Percentiles rank a stretch among this genome's conserved stretches.
These are phyloP conservation scores for Euphorbia tirucalli DNA, from an alignment of 345 rosid species.

Conservation along the genomic window DNA sequence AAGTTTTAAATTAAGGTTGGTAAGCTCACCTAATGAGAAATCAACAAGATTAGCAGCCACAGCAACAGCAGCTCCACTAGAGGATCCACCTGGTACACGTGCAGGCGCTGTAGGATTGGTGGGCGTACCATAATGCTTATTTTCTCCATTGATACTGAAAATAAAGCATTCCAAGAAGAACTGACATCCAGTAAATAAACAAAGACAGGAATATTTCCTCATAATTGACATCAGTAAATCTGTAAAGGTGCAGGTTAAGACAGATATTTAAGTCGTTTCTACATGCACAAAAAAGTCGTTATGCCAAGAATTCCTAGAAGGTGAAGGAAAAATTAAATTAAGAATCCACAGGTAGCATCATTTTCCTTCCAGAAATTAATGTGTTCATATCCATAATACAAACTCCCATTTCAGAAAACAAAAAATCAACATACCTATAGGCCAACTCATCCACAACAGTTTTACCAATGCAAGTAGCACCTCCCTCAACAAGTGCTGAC, in stretches of 20 bases:
- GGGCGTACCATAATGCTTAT: constrained; percentile 76
- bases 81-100: constrained; percentile 84
- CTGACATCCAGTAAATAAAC: constrained; percentile 4
- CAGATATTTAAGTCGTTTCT: not conserved
- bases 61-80: constrained; percentile 90
- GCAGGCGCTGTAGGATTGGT: constrained; percentile 77
- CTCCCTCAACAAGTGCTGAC: constrained; percentile 76
- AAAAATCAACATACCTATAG: constrained; percentile 44
- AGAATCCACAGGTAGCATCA: not conserved
- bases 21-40: constrained; percentile 68
- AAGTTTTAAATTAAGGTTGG: too few species aligned
- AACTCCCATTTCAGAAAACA: not conserved
- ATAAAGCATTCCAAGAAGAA: constrained; percentile 21
- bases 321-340: not conserved
- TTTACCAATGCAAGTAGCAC: constrained; percentile 93
- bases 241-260: not conserved
- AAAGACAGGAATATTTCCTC: constrained; percentile 9
- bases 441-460: constrained; percentile 88
- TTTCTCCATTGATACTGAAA: constrained; percentile 83
- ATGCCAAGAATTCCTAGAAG: not conserved
- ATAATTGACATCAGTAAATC: not conserved
- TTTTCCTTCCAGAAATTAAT: not conserved
- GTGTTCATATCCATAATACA: not conserved
- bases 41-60: constrained; percentile 87
- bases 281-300: not conserved